These are phyloP conservation scores for Purpureocillium lavendulum DNA, from an alignment of 2,329 filamentous ascomycete genomes.

Conservation along the genomic window DNA sequence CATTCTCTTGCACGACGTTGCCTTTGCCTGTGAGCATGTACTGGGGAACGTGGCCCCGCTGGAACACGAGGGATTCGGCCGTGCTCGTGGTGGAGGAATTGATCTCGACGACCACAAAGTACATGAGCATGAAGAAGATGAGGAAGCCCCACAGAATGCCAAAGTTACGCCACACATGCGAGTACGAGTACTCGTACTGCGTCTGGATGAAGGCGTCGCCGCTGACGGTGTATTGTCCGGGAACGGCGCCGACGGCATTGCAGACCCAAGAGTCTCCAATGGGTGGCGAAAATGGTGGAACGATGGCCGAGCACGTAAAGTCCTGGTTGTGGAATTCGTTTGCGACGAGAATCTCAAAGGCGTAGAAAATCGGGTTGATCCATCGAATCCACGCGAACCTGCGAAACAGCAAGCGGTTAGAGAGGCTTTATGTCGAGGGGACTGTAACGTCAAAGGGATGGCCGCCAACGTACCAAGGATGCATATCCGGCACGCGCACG, in stretches of 20 bases:
- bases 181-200: slow-evolving; percentile 48
- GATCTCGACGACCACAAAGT: slow-evolving; percentile 55
- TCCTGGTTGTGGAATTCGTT: slow-evolving; percentile 60
- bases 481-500: slow-evolving; percentile 47
- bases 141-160: slow-evolving; percentile 61
- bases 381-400: slow-evolving; percentile 67
- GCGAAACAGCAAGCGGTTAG: neutral
- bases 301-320: slow-evolving; percentile 45
- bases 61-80: slow-evolving; percentile 64
- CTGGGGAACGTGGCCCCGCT: slow-evolving; percentile 40
- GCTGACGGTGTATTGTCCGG: slow-evolving; percentile 44
- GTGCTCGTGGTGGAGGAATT: slow-evolving; percentile 55
- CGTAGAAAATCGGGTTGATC: slow-evolving; percentile 66
- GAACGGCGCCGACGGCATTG: slow-evolving; percentile 41
- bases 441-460: too few relatives aligned
- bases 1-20: slow-evolving; percentile 20
- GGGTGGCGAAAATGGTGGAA: slow-evolving; percentile 36
- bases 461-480: slow-evolving; percentile 38
- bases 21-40: slow-evolving; percentile 24
- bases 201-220: slow-evolving; percentile 52
- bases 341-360: slow-evolving; percentile 62
- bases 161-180: slow-evolving; percentile 58
- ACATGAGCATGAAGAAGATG: slow-evolving; percentile 53
- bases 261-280: slow-evolving; percentile 43
- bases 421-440: too few relatives aligned